These are phyloP conservation scores for Saccharomyces pastorianus DNA, from an alignment of 1,139 yeast genomes.

Conservation along the genomic window DNA sequence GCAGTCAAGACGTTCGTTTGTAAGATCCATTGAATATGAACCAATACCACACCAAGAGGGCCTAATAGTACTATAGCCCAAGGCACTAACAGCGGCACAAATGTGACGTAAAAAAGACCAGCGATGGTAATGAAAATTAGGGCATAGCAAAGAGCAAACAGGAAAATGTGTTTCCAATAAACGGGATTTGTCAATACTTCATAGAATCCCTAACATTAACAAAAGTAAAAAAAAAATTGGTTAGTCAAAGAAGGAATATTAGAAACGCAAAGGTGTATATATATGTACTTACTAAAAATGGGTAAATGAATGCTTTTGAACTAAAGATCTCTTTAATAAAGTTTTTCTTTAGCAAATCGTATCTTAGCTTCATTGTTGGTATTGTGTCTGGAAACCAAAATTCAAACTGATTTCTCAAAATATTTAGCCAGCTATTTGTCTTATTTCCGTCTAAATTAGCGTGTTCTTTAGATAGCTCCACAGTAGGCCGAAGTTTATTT, in stretches of 20 bases:
- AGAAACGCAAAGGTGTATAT: background rate
- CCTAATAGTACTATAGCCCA: slow-evolving; percentile 22
- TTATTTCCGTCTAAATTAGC: background rate
- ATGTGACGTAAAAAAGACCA: slow-evolving; percentile 15
- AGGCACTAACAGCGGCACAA: slow-evolving; percentile 21
- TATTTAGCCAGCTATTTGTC: background rate
- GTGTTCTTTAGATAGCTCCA: background rate
- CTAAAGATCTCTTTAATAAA: slow-evolving; percentile 14
- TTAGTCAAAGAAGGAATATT: slow-evolving; percentile 10
- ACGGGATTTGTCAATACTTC: slow-evolving; percentile 17
- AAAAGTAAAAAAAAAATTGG: slow-evolving; percentile 25
- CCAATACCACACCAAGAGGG: slow-evolving; percentile 24
- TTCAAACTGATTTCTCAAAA: background rate
- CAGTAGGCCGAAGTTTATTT: too few species aligned
- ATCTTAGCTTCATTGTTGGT: slow-evolving; percentile 4
- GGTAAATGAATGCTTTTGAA: slow-evolving; percentile 23
- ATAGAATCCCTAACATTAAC: slow-evolving; percentile 25
- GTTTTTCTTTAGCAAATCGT: slow-evolving; percentile 7
- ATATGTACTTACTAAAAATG: slow-evolving; percentile 20
- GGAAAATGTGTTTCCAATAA: slow-evolving; percentile 24
- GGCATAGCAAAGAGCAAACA: slow-evolving; percentile 19
- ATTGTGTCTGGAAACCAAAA: slow-evolving; percentile 2
- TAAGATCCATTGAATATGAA: slow-evolving; percentile 24
- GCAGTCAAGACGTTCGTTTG: slow-evolving; percentile 23
- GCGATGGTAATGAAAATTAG: slow-evolving; percentile 19